Conservation (phyloP, 2,329 filamentous ascomycete genomes). For the Phaeosphaeria sp. region DNA sequence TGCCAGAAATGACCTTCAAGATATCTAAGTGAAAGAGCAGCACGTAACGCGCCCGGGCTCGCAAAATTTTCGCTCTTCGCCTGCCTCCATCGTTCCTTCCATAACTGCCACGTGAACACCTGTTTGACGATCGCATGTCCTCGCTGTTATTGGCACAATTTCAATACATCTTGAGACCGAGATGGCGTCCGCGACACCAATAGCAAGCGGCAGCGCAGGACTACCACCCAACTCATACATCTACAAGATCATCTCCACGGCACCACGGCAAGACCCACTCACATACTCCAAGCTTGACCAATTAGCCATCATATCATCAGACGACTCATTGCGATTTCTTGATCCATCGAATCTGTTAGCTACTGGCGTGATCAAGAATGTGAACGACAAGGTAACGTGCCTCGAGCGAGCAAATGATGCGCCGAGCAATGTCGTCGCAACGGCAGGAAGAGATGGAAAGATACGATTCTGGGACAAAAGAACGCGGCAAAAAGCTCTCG, state of each 20-base stretch:
- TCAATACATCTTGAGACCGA: background rate
- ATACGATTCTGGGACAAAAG: conserved; percentile 73
- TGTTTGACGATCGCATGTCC: background rate
- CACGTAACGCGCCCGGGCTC: background rate
- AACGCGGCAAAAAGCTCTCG: conserved; percentile 54
- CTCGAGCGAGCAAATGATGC: conserved; percentile 63
- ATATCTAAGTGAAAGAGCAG: background rate
- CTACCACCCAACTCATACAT: conserved; percentile 48
- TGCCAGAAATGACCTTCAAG: background rate
- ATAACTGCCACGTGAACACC: background rate
- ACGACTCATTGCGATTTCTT: conserved; percentile 73
- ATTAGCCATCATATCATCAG: conserved; percentile 71
- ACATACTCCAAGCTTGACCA: conserved; percentile 38
- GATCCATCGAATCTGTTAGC: conserved; percentile 64
- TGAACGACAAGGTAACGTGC: conserved; percentile 70
- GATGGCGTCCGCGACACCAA: conserved; percentile 27
- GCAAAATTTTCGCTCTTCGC: conserved; percentile 21
- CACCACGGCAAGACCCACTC: conserved; percentile 38
- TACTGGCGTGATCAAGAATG: conserved; percentile 56
- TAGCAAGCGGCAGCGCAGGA: conserved; percentile 27
- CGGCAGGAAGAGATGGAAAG: conserved; percentile 74
- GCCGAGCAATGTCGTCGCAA: conserved; percentile 65
- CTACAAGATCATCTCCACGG: conserved; percentile 46
- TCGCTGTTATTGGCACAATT: too few relatives aligned
- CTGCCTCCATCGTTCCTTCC: background rate